phyloP scores from a whole-genome alignment of 1,139 yeast genomes.

The Hemisphaericaspora subhashii region DNA sequence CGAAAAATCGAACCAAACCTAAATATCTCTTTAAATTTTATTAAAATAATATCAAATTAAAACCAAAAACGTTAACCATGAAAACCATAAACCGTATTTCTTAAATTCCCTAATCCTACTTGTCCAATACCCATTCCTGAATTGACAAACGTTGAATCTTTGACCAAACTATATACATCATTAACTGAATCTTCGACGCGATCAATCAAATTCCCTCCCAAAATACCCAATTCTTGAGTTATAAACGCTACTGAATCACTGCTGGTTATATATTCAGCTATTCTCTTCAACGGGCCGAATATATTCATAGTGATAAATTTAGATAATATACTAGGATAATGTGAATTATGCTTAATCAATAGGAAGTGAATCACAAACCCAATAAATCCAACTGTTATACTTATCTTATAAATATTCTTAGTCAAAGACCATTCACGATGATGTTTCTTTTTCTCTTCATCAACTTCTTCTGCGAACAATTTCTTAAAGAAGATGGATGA shows the following conservation, averaged over 20 bases:
- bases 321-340: constrained; percentile 11
- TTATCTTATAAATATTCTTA: constrained; percentile 30
- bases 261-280: neutral
- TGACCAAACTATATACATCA: constrained; percentile 16
- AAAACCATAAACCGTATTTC: constrained; percentile 26
- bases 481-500: constrained; percentile 36
- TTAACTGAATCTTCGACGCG: constrained; percentile 17
- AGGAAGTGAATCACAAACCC: constrained; percentile 42
- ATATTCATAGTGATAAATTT: neutral
- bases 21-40: constrained; percentile 3
- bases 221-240: constrained; percentile 4
- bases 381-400: constrained; percentile 43
- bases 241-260: neutral
- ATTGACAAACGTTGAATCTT: constrained; percentile 18
- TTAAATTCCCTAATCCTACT: constrained; percentile 34
- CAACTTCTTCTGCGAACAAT: constrained; percentile 17
- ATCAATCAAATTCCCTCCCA: constrained; percentile 12
- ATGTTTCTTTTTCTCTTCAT: constrained; percentile 2
- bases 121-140: constrained; percentile 25
- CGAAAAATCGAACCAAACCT: neutral
- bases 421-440: constrained; percentile 10
- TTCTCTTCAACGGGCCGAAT: neutral
- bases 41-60: constrained; percentile 1
- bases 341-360: constrained; percentile 23
- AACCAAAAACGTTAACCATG: constrained; percentile 7